These are phyloP conservation scores for Rhodamnia argentea DNA, from an alignment of 345 rosid species.

Conservation along the genomic window DNA sequence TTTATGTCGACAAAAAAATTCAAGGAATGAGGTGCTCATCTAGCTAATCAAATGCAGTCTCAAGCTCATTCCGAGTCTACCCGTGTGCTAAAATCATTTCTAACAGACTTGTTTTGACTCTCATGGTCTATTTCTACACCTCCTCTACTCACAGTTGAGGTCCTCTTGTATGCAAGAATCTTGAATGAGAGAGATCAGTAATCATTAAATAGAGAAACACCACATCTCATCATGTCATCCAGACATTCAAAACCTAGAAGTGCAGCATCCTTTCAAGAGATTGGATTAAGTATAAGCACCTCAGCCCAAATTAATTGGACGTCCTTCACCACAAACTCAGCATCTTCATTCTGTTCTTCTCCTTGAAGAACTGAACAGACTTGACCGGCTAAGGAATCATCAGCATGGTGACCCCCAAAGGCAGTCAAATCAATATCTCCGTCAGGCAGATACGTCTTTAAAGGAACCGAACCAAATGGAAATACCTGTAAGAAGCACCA, in stretches of 20 bases:
- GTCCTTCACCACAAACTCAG: conserved; percentile 61
- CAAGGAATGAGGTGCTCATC: not conserved
- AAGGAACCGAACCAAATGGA: conserved; percentile 89
- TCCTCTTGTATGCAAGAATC: not conserved
- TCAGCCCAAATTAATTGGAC: conserved; percentile 71
- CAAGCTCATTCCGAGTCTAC: not conserved
- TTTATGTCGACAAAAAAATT: not conserved
- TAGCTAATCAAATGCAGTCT: not conserved
- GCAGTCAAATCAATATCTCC: conserved; percentile 92
- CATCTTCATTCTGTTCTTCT: conserved; percentile 44
- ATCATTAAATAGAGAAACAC: not conserved
- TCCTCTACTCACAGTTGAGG: not conserved
- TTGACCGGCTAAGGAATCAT: conserved; percentile 53
- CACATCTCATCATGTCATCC: not conserved
- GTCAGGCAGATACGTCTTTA: conserved; percentile 95
- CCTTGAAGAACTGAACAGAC: conserved; percentile 57
- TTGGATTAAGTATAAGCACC: conserved; percentile 19
- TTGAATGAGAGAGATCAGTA: not conserved
- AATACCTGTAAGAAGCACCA: conserved; percentile 42
- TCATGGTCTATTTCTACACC: not conserved
- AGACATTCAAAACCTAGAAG: not conserved
- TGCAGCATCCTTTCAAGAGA: not conserved
- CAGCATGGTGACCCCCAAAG: conserved; percentile 44
- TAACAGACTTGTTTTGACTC: not conserved
- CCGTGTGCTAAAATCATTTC: not conserved